Evolutionary conservation across 179 eudicot genomes (phyloP), one percentile per base, ranked within the genome.

Genomic region (Spergularia azorica): DNA sequence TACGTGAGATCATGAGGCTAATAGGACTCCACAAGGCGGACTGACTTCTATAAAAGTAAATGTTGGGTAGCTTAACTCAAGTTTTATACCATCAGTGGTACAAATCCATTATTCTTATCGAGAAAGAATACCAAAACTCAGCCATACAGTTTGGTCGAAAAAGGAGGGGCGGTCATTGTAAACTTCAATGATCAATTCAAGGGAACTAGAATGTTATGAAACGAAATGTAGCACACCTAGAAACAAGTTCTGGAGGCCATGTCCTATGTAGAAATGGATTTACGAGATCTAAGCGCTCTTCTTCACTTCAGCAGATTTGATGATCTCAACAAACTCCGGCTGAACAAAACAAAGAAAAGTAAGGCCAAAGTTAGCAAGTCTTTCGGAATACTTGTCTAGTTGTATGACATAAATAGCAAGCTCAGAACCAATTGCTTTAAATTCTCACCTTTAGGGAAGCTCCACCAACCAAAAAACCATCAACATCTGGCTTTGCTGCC

Each of bases 381-480:
- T 38, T n/a, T 66, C n/a, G 17, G 12, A 21, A 2, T 65, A 6
- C 5, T 6, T 41, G 15, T 26, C 32, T 26, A 26, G 32, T 26
- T 26, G 9, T 67, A 0, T 10, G 21, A 56, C 16, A 26, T 8
- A 11, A 0, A 46, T 52, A 17, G 55, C 36, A 26, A 39, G 3
- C 26, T 11, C 18, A 16, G 46, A 41, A 9, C 18, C 10, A 8
- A 18, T 8, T 15, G 26, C 6, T 16, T 1, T 36, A 16, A 48
- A 21, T 14, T 20, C 59, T 5, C 73, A 88, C 89, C 89, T 88
- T 88, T 14, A 86, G 82, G 48, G 88, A 88, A 50, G 89, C 89
- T 77, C 91, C 88, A 6, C 91, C 91, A 18, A 88, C 91, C 84
- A 86, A 80, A 77, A 88, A 88, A 50, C 91, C 91, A 65, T 88